Conservation (phyloP, 2,329 filamentous ascomycete genomes). For the Trichoderma koningiopsis region DNA sequence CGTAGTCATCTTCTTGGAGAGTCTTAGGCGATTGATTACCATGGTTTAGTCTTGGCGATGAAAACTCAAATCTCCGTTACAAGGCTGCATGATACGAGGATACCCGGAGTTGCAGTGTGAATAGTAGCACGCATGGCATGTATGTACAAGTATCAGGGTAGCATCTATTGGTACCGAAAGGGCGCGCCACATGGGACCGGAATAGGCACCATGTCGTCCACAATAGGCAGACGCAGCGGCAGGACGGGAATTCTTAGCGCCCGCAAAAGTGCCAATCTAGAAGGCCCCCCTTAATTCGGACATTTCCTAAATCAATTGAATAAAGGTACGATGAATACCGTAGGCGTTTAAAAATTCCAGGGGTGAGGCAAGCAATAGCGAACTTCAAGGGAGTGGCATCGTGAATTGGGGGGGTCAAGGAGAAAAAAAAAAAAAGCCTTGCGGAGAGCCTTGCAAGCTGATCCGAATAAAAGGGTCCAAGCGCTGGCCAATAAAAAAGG, state of each 20-base stretch:
- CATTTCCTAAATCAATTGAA: conserved; percentile 5
- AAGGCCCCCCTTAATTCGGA: conserved; percentile 3
- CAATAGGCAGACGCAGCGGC: not conserved
- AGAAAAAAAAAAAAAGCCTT: conserved; percentile 9
- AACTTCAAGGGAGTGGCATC: not conserved
- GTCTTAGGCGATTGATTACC: not conserved
- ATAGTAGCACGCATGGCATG: not conserved
- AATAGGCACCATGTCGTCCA: not conserved
- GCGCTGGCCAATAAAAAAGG: conserved; percentile 6
- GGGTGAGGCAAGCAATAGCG: not conserved
- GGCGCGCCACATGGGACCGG: not conserved
- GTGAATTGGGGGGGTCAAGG: not conserved
- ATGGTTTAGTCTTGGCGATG: not conserved
- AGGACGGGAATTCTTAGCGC: not conserved
- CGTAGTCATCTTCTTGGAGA: not conserved
- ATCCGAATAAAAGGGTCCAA: conserved; percentile 15
- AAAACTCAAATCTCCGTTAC: not conserved
- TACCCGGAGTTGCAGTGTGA: not conserved
- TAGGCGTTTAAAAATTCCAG: not conserved
- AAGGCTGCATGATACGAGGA: not conserved
- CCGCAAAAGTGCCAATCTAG: conserved; percentile 5
- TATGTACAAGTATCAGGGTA: not conserved
- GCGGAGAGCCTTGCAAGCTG: conserved; percentile 22
- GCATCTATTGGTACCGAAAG: not conserved
- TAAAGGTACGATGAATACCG: not conserved